Base-by-base conservation (phyloP, 441 rosid genomes). In the Populus hybrid region DNA sequence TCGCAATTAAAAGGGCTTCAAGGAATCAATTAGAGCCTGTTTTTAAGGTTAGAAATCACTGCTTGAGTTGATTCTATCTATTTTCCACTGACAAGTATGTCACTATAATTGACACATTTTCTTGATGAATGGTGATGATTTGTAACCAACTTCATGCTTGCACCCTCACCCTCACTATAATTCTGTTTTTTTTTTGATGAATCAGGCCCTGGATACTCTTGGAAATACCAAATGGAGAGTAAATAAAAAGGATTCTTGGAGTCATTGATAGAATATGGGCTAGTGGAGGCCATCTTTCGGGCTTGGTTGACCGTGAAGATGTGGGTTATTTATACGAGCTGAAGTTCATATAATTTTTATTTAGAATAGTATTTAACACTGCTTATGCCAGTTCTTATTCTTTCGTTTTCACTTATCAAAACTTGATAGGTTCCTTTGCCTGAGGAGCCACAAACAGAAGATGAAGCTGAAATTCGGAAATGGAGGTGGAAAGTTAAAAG, bases 161-260 rank as follows among this genome's bases (percentile, higher is more conserved):
- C 69, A 74, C 6, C 36, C 36, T 33, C 6, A 33, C 36, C 6
- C 36, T 33, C 36, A 33, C 36, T 33, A 74, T 81, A 64, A 67
- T 83, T 78, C 23, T 77, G 61, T 74, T 71, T 56, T 26, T 9
- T 45, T 26, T 69, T 33, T 24, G 53, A 4, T n/a, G 75, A 76
- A 82, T 74, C 90, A 97, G 99, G 99, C 97, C 56, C 84, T 97
- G 82, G 90, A 94, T 90, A 93, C 97, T 2, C 89, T 97, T 38
- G 99, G 99, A 82, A 90, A 86, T 83, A 90, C 98, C 74, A 97
- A 93, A 80, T 97, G 99, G 99, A 92, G 97, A 77, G 85, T 97
- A 77, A 97, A 92, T 81, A n/a, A 93, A 87, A 80, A 90, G 87
- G 88, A 82, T 94, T 42, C 92, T 97, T 82, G 84, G 91, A 77